Evolutionary conservation across 176 grass and related monocot species (phyloP), one percentile per base, ranked within the genome.

Genomic region (Tuctoria greenei): DNA sequence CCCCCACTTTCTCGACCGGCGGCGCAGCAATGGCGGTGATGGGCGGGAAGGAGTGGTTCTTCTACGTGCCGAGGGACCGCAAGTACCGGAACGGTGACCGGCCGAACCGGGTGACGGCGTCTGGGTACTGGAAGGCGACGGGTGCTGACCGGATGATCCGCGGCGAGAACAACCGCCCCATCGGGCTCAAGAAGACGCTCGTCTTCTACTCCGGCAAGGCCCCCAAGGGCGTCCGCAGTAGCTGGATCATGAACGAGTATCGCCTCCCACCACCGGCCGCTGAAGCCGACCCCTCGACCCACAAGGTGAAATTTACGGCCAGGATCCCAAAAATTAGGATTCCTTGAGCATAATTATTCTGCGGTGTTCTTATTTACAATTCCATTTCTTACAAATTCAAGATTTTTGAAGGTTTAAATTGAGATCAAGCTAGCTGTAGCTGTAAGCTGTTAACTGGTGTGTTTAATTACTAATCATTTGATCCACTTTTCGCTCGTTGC

Each of bases 171-270:
- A 79, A 60, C 77, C 83, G 96, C 44, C 80, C 87, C 25, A 98
- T 98, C 74, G 95, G 95, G 10, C 81, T 98, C 64, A 98, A 98
- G 80, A 98, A 98, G 81, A 98, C 95, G 10, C 82, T 98, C 16
- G 95, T 98, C 23, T 98, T 98, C 91, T 98, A 98, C 89, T 92
- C 87, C 37, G 96, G 96, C 40, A 99, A 99, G 76, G 96, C 96
- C 5, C 92, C 96, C 59, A 99, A 92, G 80, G 96, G 96, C 78
- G 62, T 92, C 49, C 77, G 96, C 64, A 86, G 76, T 54, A 95
- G 92, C 82, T 99, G 96, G 96, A 99, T 99, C 76, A 99, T 99
- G 96, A 99, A 99, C 79, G 96, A 99, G 87, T 99, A 99, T 28
- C 96, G 96, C 38, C 73, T 99, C 69, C 95, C 91, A 1, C 89